A percentile compares a stretch with the other conserved stretches of the same genome.
These are phyloP conservation scores for Strobilomyces confusus DNA, from an alignment of 768 basidiomycete species.

Conservation along the genomic window DNA sequence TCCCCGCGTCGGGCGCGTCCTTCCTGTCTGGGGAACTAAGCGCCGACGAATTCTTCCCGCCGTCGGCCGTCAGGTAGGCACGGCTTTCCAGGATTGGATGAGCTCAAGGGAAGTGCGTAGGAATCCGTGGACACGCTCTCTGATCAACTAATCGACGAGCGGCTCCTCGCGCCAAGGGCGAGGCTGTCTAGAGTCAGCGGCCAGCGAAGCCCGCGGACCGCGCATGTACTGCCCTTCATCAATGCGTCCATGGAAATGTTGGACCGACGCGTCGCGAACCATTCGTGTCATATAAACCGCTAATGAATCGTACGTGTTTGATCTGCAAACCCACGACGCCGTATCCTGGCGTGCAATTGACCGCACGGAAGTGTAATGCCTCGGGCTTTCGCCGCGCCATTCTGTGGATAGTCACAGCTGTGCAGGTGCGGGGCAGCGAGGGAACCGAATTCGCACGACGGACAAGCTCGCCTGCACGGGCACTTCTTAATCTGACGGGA, in stretches of 20 bases:
- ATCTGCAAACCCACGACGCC: not conserved
- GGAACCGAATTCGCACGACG: constrained; percentile 12
- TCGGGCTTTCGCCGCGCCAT: not conserved
- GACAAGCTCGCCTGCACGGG: not conserved
- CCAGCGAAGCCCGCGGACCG: constrained; percentile 19
- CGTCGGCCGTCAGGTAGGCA: constrained; percentile 8
- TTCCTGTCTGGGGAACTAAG: constrained; percentile 23
- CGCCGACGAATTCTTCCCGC: constrained; percentile 2
- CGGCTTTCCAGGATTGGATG: constrained; percentile 16
- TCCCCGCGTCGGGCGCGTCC: not conserved
- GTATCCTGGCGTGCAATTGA: not conserved
- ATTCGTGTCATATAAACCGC: not conserved
- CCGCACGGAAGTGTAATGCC: not conserved
- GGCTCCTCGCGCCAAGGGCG: constrained; percentile 13
- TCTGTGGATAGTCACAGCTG: constrained; percentile 4
- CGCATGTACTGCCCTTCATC: constrained; percentile 4
- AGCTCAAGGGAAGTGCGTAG: constrained; percentile 5
- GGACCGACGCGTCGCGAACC: not conserved
- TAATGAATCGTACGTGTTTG: not conserved
- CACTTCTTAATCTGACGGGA: not conserved
- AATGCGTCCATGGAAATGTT: not conserved
- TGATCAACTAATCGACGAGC: constrained; percentile 3
- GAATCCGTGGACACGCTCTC: constrained; percentile 15
- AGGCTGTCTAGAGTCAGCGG: constrained; percentile 19
- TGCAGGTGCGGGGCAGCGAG: constrained; percentile 18